A percentile compares a stretch with the other conserved stretches of the same genome.
phyloP scores from a whole-genome alignment of 2,329 filamentous ascomycete species.

The Botryotinia convoluta region DNA sequence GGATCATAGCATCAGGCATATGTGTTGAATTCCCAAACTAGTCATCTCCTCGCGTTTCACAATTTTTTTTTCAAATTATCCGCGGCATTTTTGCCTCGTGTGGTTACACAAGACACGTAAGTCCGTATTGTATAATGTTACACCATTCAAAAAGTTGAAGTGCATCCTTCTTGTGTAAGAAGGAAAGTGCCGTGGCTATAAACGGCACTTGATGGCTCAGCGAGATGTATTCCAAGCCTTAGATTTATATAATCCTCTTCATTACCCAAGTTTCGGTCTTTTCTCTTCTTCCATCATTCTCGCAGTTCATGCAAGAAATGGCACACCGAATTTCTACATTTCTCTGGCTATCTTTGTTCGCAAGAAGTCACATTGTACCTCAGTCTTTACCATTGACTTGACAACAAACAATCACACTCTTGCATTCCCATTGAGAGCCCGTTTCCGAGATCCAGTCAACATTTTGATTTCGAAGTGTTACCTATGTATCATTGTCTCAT shows the following conservation, averaged over 20 bases:
- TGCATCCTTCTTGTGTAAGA: neutral
- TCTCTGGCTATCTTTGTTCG: accelerated
- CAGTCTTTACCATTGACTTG: no score
- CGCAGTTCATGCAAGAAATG: neutral
- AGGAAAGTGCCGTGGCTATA: neutral
- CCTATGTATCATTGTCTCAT: neutral
- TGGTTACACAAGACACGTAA: neutral
- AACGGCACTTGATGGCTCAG: neutral
- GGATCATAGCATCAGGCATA: neutral
- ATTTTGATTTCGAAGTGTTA: no score
- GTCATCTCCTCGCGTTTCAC: neutral
- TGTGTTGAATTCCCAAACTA: neutral
- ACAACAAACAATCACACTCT: no score
- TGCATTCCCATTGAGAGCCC: neutral
- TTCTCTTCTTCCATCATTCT: no score
- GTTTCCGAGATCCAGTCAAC: neutral
- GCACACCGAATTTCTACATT: neutral
- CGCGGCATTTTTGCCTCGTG: neutral
- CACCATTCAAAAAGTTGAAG: neutral
- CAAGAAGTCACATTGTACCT: no score
- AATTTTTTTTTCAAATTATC: neutral
- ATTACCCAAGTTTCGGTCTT: neutral
- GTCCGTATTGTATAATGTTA: neutral
- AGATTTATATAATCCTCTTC: neutral
- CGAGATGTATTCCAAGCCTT: neutral